phyloP scores from a whole-genome alignment of 257 asterid species.

The Nicotiana tabacum region DNA sequence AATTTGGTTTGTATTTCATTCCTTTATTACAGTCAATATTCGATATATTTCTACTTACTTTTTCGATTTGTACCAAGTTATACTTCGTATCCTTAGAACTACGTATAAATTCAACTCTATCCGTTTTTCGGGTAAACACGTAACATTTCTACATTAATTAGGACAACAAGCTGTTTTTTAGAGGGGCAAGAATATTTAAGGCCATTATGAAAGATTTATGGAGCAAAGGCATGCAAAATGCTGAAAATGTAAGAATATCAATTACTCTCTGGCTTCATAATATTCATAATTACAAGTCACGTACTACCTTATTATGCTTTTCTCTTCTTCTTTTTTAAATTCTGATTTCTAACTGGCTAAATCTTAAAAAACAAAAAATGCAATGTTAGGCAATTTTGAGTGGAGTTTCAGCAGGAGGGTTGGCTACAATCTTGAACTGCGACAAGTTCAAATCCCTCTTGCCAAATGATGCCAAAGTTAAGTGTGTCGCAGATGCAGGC shows the following conservation, averaged over 20 bases:
- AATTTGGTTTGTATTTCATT: too few species aligned
- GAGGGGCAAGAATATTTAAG: constrained; percentile 25
- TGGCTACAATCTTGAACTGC: too few species aligned
- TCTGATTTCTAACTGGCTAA: too few species aligned
- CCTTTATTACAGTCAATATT: too few species aligned
- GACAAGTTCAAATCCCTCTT: constrained; percentile 9
- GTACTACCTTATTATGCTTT: not conserved
- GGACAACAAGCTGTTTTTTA: constrained; percentile 30
- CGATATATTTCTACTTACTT: too few species aligned
- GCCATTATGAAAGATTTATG: constrained; percentile 31
- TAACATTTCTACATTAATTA: not conserved
- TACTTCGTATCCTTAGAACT: too few species aligned
- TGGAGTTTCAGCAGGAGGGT: constrained; percentile 38
- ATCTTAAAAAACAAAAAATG: too few species aligned
- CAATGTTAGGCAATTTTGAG: constrained; percentile 59
- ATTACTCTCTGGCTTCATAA: not conserved
- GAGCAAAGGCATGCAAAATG: constrained; percentile 19
- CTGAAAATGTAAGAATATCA: constrained; percentile 21
- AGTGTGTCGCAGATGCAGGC: constrained; percentile 86
- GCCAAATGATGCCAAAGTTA: constrained; percentile 51
- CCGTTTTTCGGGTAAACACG: too few species aligned
- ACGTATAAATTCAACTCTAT: too few species aligned
- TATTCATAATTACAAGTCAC: too few species aligned
- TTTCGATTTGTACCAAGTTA: too few species aligned
- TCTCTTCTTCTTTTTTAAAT: not conserved